Evolutionary conservation across 164 flowering plant genomes (phyloP).

Genomic region (Litsea cubeba): DNA sequence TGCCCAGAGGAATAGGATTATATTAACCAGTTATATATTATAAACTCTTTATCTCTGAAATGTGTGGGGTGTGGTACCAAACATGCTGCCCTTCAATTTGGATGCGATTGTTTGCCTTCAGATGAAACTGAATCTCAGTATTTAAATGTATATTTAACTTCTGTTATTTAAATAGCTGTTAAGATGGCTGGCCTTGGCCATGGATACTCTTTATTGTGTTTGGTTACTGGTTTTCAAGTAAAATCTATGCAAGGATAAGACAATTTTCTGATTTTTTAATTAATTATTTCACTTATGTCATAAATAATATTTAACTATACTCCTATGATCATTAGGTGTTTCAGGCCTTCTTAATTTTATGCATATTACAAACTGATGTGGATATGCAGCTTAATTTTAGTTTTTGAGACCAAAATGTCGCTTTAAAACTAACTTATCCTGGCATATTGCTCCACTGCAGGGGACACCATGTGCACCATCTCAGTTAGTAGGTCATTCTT

Average conservation of each 20-base stretch:
- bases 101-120: no score
- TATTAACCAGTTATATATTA: no score
- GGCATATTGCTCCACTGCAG: constrained; percentile 3
- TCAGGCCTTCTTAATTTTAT: not conserved
- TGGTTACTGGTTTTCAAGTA: no score
- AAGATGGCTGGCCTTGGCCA: no score
- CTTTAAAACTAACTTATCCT: not conserved
- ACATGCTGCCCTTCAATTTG: no score
- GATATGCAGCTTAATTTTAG: not conserved
- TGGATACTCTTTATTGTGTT: no score
- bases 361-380: not conserved
- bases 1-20: no score
- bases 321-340: not conserved
- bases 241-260: not conserved
- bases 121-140: no score
- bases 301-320: not conserved
- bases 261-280: not conserved
- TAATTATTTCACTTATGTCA: not conserved
- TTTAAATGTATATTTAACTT: no score
- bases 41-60: no score
- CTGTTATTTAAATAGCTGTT: no score
- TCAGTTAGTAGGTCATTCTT: constrained; percentile 20
- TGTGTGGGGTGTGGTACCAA: no score
- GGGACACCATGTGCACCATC: constrained; percentile 20
- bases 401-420: not conserved